Conservation (phyloP, 177 flowering plant species). For the Telopea speciosissima region DNA sequence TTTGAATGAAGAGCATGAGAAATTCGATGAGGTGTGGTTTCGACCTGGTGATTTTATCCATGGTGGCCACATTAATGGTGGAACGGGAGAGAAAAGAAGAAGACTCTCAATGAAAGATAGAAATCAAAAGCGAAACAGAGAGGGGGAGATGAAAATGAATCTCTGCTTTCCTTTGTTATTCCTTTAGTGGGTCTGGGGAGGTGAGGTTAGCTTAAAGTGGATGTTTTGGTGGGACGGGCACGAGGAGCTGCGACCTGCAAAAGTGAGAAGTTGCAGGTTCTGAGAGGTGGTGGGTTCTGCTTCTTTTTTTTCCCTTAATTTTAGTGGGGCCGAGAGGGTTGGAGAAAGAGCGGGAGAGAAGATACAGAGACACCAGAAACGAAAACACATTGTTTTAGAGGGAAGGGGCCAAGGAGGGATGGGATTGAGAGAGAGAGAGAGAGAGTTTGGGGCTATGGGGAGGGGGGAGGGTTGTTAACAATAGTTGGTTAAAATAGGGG, state of each 20-base stretch:
- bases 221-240: conserved; percentile 3
- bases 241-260: not conserved
- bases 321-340: no score
- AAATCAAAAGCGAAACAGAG: not conserved
- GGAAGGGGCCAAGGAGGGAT: no score
- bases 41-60: conserved; percentile 39
- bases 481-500: no score
- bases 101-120: not conserved
- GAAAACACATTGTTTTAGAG: no score
- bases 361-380: no score
- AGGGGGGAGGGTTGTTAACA: no score
- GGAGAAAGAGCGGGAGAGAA: no score
- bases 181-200: conserved; percentile 1
- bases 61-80: conserved; percentile 41
- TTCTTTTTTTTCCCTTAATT: not conserved
- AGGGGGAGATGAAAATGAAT: not conserved
- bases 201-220: not conserved
- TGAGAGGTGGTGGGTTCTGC: not conserved
- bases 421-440: no score
- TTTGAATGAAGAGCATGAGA: conserved; percentile 65
- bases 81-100: conserved; percentile 9
- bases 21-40: conserved; percentile 17
- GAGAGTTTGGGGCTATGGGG: no score
- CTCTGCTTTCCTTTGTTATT: not conserved
- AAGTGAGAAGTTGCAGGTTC: conserved; percentile 11